phyloP scores from a whole-genome alignment of 2,329 filamentous ascomycete species.

The Cadophora malorum region DNA sequence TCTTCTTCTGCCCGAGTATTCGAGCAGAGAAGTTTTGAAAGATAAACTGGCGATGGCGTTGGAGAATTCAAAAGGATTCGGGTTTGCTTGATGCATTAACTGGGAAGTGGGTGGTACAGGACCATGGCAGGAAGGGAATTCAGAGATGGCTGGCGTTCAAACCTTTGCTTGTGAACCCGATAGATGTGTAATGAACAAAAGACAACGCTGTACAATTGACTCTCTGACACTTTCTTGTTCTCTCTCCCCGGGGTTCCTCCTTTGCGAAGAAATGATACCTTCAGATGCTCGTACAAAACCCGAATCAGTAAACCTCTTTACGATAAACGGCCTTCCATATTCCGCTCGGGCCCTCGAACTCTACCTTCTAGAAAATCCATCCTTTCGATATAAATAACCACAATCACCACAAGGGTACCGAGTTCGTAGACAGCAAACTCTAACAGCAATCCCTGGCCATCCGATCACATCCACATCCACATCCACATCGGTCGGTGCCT shows the following conservation, averaged over 20 bases:
- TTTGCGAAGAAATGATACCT: neutral
- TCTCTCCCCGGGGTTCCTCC: too few relatives aligned
- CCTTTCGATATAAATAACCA: neutral
- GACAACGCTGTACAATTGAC: neutral
- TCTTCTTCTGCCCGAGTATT: slow-evolving; percentile 84
- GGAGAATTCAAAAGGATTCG: slow-evolving; percentile 88
- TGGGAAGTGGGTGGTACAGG: neutral
- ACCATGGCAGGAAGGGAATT: neutral
- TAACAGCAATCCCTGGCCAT: neutral
- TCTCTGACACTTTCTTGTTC: neutral
- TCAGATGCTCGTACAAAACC: neutral
- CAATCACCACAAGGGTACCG: neutral
- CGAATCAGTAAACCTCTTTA: neutral
- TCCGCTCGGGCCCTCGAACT: neutral
- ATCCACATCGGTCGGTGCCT: neutral
- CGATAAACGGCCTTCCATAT: neutral
- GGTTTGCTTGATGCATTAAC: slow-evolving; percentile 64
- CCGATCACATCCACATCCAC: too few relatives aligned
- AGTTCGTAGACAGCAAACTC: neutral
- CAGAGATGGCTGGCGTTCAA: neutral
- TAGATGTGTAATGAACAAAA: slow-evolving; percentile 3
- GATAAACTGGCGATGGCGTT: slow-evolving; percentile 84
- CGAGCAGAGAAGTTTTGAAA: slow-evolving; percentile 69
- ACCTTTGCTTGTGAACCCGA: neutral
- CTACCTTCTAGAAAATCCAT: neutral